Conservation (phyloP, 768 basidiomycete genomes). For the Lentinula detonsa region DNA sequence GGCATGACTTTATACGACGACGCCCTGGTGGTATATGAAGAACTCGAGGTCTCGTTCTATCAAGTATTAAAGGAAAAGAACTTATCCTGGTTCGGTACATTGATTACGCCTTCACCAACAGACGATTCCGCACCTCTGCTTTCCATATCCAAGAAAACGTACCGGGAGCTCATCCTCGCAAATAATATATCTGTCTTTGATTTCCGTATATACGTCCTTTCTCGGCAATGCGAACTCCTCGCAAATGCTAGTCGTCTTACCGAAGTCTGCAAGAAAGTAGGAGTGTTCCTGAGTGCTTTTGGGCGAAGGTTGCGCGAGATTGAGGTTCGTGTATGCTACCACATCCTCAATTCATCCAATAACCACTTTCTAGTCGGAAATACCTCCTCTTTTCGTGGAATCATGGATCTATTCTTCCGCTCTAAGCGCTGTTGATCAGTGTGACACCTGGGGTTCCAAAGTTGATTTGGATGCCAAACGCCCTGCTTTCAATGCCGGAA, state of each 20-base stretch:
- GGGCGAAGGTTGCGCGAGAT: conserved; percentile 69
- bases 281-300: conserved; percentile 72
- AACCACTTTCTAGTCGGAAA: conserved; percentile 29
- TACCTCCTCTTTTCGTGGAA: conserved; percentile 75
- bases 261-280: conserved; percentile 68
- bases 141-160: conserved; percentile 75
- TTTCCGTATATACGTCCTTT: conserved; percentile 85
- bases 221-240: conserved; percentile 76
- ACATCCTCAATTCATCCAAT: background rate
- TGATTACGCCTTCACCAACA: conserved; percentile 60
- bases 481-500: conserved; percentile 60
- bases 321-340: conserved; percentile 42
- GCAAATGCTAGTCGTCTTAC: conserved; percentile 60
- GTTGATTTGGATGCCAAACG: conserved; percentile 41
- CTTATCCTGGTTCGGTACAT: conserved; percentile 86
- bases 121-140: conserved; percentile 83
- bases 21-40: conserved; percentile 82
- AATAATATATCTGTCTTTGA: conserved; percentile 94
- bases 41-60: conserved; percentile 82
- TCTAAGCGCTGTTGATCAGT: conserved; percentile 75
- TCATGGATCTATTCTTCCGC: conserved; percentile 93
- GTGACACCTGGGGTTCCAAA: conserved; percentile 61
- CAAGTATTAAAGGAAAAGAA: conserved; percentile 72
- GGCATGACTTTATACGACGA: conserved; percentile 88
- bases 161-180: conserved; percentile 81